phyloP scores from a whole-genome alignment of 1,284 basidiomycete species.

The Cutaneotrichosporon cyanovorans region DNA sequence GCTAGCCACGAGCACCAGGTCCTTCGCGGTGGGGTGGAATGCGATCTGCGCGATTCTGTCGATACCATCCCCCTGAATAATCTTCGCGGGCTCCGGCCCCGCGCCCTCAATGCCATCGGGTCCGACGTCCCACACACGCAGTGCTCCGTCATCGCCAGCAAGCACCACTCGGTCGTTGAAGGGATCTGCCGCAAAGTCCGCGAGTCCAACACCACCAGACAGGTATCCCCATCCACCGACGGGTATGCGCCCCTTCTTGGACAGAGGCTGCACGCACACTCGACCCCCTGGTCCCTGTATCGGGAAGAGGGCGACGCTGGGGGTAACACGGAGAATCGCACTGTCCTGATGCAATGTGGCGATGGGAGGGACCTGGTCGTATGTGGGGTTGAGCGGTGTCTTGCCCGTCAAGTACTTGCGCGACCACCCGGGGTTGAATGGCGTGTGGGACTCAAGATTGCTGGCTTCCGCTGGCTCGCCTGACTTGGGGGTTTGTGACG shows the following conservation, averaged over 20 bases:
- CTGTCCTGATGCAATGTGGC: constrained; percentile 44
- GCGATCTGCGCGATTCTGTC: constrained; percentile 44
- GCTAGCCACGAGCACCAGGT: constrained; percentile 41
- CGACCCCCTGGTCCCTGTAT: constrained; percentile 48
- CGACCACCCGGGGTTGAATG: constrained; percentile 44
- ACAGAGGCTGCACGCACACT: constrained; percentile 43
- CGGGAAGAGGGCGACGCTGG: constrained; percentile 43
- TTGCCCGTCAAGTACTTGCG: constrained; percentile 47
- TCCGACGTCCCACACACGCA: constrained; percentile 41
- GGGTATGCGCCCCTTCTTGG: constrained; percentile 43
- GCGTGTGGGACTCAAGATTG: constrained; percentile 1
- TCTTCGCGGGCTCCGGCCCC: constrained; percentile 29
- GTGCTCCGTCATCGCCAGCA: constrained; percentile 45
- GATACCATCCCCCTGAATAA: constrained; percentile 31
- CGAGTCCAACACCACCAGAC: constrained; percentile 40
- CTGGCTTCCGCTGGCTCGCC: neutral
- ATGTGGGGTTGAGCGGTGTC: constrained; percentile 46
- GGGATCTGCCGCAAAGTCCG: constrained; percentile 44
- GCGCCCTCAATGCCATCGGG: constrained; percentile 29
- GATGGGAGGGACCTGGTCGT: constrained; percentile 45
- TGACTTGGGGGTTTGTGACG: neutral
- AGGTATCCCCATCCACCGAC: constrained; percentile 39
- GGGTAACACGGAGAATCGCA: constrained; percentile 37
- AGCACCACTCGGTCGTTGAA: constrained; percentile 38
- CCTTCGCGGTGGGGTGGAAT: constrained; percentile 45